A percentile compares a stretch with the other conserved stretches of the same genome.
These are phyloP conservation scores for Pseudogymnoascus sp. DNA, from an alignment of 2,329 filamentous ascomycete species.

Conservation along the genomic window DNA sequence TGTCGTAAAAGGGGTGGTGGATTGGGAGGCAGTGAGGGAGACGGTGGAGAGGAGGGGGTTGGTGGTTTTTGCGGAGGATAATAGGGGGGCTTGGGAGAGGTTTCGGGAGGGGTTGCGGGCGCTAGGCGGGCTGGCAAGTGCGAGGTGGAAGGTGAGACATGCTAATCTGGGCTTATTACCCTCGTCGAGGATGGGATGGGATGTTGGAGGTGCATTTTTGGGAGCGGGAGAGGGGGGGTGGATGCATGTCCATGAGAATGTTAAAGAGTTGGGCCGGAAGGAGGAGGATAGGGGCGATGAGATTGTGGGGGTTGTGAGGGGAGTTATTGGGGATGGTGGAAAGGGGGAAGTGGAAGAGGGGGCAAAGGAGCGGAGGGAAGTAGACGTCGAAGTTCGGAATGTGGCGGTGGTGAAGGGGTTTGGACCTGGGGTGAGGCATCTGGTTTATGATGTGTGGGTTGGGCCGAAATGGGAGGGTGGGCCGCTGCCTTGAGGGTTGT, in stretches of 20 bases:
- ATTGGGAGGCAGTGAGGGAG: conserved; percentile 32
- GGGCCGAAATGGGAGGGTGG: neutral
- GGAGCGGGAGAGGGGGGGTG: conserved; percentile 36
- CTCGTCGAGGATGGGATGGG: conserved; percentile 48
- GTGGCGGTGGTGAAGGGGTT: conserved; percentile 63
- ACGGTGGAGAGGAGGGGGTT: conserved; percentile 44
- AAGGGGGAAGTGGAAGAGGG: neutral
- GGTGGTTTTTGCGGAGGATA: conserved; percentile 63
- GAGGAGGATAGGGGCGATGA: conserved; percentile 19
- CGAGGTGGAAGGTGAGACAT: conserved; percentile 36
- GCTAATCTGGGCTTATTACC: conserved; percentile 60
- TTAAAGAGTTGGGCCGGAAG: conserved; percentile 40
- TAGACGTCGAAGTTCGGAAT: conserved; percentile 39
- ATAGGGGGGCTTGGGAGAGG: conserved; percentile 38
- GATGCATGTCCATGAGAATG: conserved; percentile 62
- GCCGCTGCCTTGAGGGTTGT: neutral
- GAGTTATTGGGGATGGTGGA: conserved; percentile 17
- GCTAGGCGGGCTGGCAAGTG: conserved; percentile 20
- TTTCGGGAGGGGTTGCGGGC: conserved; percentile 13
- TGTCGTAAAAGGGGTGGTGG: conserved; percentile 41
- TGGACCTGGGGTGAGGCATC: conserved; percentile 62
- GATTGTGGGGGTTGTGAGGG: conserved; percentile 15
- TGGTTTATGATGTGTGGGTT: conserved; percentile 55
- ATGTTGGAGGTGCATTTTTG: conserved; percentile 41
- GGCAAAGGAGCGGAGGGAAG: conserved; percentile 9